Percentiles rank a stretch among this genome's conserved stretches.
These are phyloP conservation scores for Cladosporium velox DNA, from an alignment of 2,329 filamentous ascomycete species.

Conservation along the genomic window DNA sequence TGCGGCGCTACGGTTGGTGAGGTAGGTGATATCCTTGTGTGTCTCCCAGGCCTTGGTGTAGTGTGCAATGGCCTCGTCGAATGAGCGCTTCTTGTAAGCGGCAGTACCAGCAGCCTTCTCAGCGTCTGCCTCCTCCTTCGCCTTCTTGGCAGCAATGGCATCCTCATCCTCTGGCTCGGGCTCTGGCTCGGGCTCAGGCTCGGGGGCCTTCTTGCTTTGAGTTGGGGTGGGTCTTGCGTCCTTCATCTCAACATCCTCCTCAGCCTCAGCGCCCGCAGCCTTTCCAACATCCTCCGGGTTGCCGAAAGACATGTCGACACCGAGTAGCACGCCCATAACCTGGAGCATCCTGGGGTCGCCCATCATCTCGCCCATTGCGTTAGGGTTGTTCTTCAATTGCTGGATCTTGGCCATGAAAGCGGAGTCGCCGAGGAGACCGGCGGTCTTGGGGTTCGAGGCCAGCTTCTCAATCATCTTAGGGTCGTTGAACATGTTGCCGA, in stretches of 20 bases:
- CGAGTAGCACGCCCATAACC: conserved; percentile 90
- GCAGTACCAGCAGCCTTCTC: conserved; percentile 94
- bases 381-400: conserved; percentile 76
- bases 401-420: conserved; percentile 90
- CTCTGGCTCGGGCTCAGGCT: conserved; percentile 64
- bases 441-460: conserved; percentile 91
- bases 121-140: conserved; percentile 88
- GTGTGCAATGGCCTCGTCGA: conserved; percentile 90
- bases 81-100: conserved; percentile 97
- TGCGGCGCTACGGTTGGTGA: conserved; percentile 93
- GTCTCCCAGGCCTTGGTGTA: conserved; percentile 94
- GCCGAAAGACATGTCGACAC: conserved; percentile 83
- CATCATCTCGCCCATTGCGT: conserved; percentile 76
- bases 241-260: conserved; percentile 77
- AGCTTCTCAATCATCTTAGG: conserved; percentile 88
- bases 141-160: conserved; percentile 77
- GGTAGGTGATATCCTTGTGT: conserved; percentile 94
- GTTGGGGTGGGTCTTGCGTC: conserved; percentile 58
- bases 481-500: conserved; percentile 94
- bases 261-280: conserved; percentile 41
- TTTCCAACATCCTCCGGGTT: conserved; percentile 50
- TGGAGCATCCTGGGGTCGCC: conserved; percentile 89
- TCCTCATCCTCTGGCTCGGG: conserved; percentile 78
- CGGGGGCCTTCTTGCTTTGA: conserved; percentile 60
- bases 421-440: conserved; percentile 73